These are phyloP conservation scores for Heritiera littoralis DNA, from an alignment of 345 rosid species.

Conservation along the genomic window DNA sequence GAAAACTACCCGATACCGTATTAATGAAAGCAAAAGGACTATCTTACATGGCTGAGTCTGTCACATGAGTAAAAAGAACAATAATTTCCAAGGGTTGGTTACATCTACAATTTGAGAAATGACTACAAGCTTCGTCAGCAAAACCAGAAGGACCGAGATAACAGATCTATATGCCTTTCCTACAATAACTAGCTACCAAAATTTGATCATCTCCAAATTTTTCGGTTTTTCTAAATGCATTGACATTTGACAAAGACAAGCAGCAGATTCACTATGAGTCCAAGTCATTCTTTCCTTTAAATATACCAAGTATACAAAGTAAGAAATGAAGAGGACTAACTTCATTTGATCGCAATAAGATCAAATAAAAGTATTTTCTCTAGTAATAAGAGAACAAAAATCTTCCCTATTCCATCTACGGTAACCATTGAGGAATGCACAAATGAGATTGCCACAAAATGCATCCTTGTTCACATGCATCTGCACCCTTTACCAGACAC, in stretches of 20 bases:
- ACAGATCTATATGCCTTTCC: neutral
- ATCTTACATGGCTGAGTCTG: neutral
- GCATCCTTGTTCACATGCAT: neutral
- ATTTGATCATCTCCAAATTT: neutral
- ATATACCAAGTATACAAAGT: too few species aligned
- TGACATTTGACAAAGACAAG: neutral
- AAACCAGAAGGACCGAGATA: neutral
- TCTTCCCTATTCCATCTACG: neutral
- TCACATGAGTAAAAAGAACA: slow-evolving; percentile 1
- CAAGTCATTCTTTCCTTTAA: neutral
- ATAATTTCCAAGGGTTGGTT: neutral
- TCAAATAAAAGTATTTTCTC: neutral
- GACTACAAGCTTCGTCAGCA: neutral
- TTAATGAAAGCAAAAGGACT: neutral
- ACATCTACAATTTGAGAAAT: neutral
- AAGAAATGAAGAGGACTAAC: neutral
- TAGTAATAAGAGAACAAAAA: too few species aligned
- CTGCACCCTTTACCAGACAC: neutral
- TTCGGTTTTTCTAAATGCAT: neutral
- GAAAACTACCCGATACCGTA: neutral
- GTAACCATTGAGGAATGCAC: neutral
- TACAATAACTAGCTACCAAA: neutral
- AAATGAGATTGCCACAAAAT: neutral
- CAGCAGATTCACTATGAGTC: neutral
- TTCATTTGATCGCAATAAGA: neutral